Conservation (phyloP, 1,284 basidiomycete species). For the Trichosporon coremiiforme region DNA sequence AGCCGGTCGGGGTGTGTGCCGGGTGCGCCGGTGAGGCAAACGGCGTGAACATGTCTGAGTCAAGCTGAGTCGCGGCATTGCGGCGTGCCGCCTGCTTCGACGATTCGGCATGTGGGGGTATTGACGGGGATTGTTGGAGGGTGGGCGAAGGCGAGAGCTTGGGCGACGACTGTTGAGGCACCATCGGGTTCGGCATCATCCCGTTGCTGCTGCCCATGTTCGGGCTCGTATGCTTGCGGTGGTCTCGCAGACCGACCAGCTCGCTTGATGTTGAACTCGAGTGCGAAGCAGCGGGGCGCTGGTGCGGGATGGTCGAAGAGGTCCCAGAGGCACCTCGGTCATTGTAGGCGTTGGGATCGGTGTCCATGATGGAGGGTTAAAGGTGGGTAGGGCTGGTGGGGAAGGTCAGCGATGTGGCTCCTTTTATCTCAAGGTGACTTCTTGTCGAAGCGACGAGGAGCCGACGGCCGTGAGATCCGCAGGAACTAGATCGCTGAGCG, state of each 20-base stretch:
- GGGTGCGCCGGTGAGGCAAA: slow-evolving; percentile 30
- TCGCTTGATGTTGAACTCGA: slow-evolving; percentile 8
- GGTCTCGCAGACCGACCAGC: slow-evolving; percentile 10
- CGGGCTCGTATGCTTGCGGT: slow-evolving; percentile 7
- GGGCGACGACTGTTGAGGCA: slow-evolving; percentile 25
- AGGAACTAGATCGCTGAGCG: background rate
- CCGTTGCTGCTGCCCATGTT: slow-evolving; percentile 7
- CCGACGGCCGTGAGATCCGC: slow-evolving; percentile 1
- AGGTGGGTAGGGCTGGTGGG: background rate
- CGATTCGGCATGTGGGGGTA: slow-evolving; percentile 30
- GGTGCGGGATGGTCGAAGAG: background rate
- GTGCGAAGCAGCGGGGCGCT: slow-evolving; percentile 13
- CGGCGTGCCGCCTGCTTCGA: slow-evolving; percentile 27
- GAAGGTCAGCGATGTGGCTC: background rate
- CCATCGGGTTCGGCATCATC: slow-evolving; percentile 17
- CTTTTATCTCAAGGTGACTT: slow-evolving; percentile 8
- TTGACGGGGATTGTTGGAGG: slow-evolving; percentile 17
- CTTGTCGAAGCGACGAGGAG: slow-evolving; percentile 13
- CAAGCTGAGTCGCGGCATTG: slow-evolving; percentile 14
- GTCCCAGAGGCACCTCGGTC: slow-evolving; percentile 26
- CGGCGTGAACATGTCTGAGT: slow-evolving; percentile 32
- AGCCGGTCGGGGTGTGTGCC: background rate
- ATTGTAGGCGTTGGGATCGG: slow-evolving; percentile 31
- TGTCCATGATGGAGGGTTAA: slow-evolving; percentile 25
- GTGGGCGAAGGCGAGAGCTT: slow-evolving; percentile 27